These are phyloP conservation scores for Paspalum vaginatum DNA, from an alignment of 176 grass and related monocot species.

Conservation along the genomic window DNA sequence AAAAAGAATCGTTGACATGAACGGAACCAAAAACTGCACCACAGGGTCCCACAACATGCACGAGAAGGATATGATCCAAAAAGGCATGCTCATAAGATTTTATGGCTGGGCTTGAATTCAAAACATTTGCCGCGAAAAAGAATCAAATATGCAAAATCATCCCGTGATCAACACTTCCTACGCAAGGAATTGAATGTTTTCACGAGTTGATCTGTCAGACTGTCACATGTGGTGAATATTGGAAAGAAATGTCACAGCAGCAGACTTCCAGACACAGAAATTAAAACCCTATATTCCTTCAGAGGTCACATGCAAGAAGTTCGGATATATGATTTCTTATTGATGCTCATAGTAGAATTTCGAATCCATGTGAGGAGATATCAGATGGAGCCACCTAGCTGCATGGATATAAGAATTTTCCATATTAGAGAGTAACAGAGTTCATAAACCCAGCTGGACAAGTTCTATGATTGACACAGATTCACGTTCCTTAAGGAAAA, in stretches of 20 bases:
- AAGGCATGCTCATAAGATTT: not conserved
- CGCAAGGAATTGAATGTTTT: not conserved
- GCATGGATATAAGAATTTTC: not conserved
- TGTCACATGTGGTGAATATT: constrained; percentile 20
- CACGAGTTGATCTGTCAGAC: constrained; percentile 1
- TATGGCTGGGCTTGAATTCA: not conserved
- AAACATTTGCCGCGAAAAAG: not conserved
- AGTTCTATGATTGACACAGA: not conserved
- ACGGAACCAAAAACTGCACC: too few species aligned
- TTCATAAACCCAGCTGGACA: not conserved
- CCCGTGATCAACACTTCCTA: constrained; percentile 8
- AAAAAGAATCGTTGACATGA: too few species aligned
- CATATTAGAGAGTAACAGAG: constrained; percentile 21
- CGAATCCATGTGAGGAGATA: not conserved
- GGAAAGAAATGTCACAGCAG: not conserved
- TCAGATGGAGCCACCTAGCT: constrained; percentile 58
- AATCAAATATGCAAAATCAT: not conserved
- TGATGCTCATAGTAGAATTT: constrained; percentile 20
- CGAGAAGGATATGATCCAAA: not conserved
- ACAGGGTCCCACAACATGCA: not conserved
- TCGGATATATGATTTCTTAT: constrained; percentile 34
- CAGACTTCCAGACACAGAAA: constrained; percentile 19
- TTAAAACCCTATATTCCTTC: not conserved
- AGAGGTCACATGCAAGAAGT: not conserved
- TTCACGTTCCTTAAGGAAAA: not conserved